A percentile compares a stretch with the other conserved stretches of the same genome.
These are phyloP conservation scores for Artemisia argyi DNA, from an alignment of 129 eudicot genomes.

Conservation along the genomic window DNA sequence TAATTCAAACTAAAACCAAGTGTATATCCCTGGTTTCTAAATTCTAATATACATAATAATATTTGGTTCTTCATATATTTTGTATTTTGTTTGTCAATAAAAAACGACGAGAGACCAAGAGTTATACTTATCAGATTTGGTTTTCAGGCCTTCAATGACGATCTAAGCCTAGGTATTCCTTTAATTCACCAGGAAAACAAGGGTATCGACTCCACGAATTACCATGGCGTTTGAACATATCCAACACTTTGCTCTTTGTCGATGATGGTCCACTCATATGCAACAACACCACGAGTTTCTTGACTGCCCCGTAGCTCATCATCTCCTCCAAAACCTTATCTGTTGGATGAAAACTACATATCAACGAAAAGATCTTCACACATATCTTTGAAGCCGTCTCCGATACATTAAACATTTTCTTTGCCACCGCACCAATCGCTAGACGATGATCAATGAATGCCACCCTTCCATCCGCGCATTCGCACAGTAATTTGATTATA, in stretches of 20 bases:
- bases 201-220: conserved; percentile 63
- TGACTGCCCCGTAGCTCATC: conserved; percentile 59
- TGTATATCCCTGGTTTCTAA: conserved; percentile 5
- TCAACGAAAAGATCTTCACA: conserved; percentile 62
- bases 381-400: conserved; percentile 46
- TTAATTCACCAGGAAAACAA: conserved; percentile 65
- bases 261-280: conserved; percentile 56
- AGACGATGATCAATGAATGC: conserved; percentile 70
- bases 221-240: conserved; percentile 64
- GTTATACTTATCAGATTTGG: background rate
- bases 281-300: conserved; percentile 65
- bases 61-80: background rate
- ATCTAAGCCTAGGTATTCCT: conserved; percentile 44
- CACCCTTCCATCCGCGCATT: conserved; percentile 75
- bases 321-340: conserved; percentile 80
- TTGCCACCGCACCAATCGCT: conserved; percentile 53
- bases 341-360: conserved; percentile 56
- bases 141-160: background rate
- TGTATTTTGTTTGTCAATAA: conserved; percentile 12
- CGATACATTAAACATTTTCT: conserved; percentile 59
- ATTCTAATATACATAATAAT: background rate
- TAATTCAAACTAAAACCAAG: conserved; percentile 8
- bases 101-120: conserved; percentile 6
- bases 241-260: conserved; percentile 55
- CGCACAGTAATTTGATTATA: conserved; percentile 57